Evolutionary conservation across 331 rosid genomes (phyloP).

Genomic region (Malus hybrid): DNA sequence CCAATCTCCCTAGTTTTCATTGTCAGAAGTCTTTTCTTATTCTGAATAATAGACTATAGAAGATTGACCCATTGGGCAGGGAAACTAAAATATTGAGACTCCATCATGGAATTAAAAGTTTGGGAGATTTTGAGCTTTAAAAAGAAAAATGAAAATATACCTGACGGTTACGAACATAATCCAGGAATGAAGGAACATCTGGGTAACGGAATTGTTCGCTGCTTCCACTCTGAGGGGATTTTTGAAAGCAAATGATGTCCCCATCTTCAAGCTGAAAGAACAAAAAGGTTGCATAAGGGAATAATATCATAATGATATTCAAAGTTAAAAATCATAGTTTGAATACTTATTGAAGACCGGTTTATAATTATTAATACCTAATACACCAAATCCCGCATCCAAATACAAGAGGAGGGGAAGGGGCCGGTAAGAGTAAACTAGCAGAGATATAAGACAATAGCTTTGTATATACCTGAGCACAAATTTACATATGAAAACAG

Average conservation of each 20-base stretch:
- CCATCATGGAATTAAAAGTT: neutral
- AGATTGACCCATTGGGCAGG: neutral
- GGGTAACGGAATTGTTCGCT: conserved; percentile 47
- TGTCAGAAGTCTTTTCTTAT: neutral
- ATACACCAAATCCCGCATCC: neutral
- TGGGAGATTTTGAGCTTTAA: neutral
- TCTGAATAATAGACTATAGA: neutral
- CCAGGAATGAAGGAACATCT: conserved; percentile 70
- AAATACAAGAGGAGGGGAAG: neutral
- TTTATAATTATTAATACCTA: neutral
- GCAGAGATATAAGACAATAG: neutral
- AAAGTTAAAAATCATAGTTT: neutral
- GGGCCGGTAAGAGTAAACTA: neutral
- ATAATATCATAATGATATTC: neutral
- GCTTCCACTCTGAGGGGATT: conserved; percentile 44
- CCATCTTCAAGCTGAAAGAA: conserved; percentile 80
- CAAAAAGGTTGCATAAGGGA: neutral
- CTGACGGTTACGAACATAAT: conserved; percentile 85
- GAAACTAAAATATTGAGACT: neutral
- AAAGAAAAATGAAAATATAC: conserved; percentile 24
- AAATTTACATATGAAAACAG: neutral
- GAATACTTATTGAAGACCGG: neutral
- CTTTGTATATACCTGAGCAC: neutral
- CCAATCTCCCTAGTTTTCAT: neutral
- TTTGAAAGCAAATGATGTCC: conserved; percentile 85